Evolutionary conservation across 345 rosid species (phyloP), one percentile per base, ranked within the genome.

Genomic region (Syzygium jambos): DNA sequence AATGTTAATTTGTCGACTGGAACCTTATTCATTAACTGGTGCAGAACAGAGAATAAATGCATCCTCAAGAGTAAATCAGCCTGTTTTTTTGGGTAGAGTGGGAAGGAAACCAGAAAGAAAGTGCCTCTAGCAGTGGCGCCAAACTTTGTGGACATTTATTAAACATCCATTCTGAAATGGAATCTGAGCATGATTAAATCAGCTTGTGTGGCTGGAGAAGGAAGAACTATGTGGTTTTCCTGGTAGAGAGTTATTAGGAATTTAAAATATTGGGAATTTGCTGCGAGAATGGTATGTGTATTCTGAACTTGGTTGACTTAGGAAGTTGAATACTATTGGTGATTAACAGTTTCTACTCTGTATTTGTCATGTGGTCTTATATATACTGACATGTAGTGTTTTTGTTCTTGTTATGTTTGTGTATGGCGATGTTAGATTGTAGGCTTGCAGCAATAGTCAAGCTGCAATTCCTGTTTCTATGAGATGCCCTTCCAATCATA

Each of bases 1-100:
- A 34, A 91, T 85, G 85, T 61, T 14, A 86, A 54, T 85, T 73
- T 88, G 49, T 86, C 57, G 23, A 6, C 86, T 19, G 53, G 77
- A 65, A 89, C 80, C 82, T 87, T 85, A 87, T 87, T 86, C 61
- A 38, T 91, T 90, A 90, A 86, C 88, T 68, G 85, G 54, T 89
- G 68, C 85, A 73, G 90, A 87, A 89, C 90, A 88, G 52, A 54
- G 88, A 30, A 86, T 86, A 52, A 23, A 53, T 87, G 85, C 85
- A 30, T 87, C 63, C 46, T 25, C 52, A 43, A 41, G 49, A 19
- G 49, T 73, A 7, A 38, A 21, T 38, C 14, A 1, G 23, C 80
- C 34, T 80, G 63, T 54, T 55, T 53, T 27, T 30, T 30, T 52
- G 57, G 87, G 65, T 51, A 73, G 53, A 68, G 30, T 52, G 43